These are phyloP conservation scores for Hyphopichia wangnamkhiaoensis DNA, from an alignment of 1,139 yeast genomes.

Conservation along the genomic window DNA sequence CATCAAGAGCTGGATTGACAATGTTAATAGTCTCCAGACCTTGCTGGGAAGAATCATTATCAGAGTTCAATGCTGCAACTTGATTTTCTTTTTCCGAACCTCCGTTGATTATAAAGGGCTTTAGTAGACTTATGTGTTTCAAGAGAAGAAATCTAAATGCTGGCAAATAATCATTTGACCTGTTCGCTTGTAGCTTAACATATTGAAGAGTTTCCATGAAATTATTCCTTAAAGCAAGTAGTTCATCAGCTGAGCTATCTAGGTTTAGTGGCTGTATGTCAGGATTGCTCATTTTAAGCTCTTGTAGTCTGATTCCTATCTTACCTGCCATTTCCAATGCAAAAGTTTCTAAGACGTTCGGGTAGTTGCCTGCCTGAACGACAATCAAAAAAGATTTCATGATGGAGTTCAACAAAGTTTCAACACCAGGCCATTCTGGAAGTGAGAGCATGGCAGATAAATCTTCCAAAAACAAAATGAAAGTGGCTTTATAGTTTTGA, in stretches of 20 bases:
- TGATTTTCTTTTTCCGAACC: slow-evolving; percentile 8
- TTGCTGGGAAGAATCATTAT: slow-evolving; percentile 6
- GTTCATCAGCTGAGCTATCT: slow-evolving; percentile 13
- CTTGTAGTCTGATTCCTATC: slow-evolving; percentile 52
- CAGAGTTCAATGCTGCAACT: slow-evolving; percentile 12
- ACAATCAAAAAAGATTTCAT: slow-evolving; percentile 41
- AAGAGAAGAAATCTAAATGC: slow-evolving; percentile 14
- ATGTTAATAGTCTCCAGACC: not conserved
- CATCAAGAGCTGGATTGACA: slow-evolving; percentile 4
- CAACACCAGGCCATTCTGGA: slow-evolving; percentile 68
- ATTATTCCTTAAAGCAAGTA: slow-evolving; percentile 7
- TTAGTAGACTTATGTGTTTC: slow-evolving; percentile 10
- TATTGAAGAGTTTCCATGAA: slow-evolving; percentile 14
- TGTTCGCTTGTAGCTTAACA: slow-evolving; percentile 13
- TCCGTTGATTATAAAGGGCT: slow-evolving; percentile 2
- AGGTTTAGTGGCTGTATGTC: slow-evolving; percentile 14
- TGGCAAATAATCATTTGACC: slow-evolving; percentile 7
- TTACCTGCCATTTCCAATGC: slow-evolving; percentile 57
- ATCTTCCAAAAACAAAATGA: slow-evolving; percentile 60
- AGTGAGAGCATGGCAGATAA: slow-evolving; percentile 44
- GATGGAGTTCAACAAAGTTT: slow-evolving; percentile 44
- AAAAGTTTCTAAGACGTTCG: slow-evolving; percentile 45
- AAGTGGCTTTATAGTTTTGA: slow-evolving; percentile 34
- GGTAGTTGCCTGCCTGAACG: slow-evolving; percentile 31
- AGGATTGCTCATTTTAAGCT: slow-evolving; percentile 19